Base-by-base conservation (phyloP, 2,329 filamentous ascomycete species). In the Neodidymelliopsis sp. region DNA sequence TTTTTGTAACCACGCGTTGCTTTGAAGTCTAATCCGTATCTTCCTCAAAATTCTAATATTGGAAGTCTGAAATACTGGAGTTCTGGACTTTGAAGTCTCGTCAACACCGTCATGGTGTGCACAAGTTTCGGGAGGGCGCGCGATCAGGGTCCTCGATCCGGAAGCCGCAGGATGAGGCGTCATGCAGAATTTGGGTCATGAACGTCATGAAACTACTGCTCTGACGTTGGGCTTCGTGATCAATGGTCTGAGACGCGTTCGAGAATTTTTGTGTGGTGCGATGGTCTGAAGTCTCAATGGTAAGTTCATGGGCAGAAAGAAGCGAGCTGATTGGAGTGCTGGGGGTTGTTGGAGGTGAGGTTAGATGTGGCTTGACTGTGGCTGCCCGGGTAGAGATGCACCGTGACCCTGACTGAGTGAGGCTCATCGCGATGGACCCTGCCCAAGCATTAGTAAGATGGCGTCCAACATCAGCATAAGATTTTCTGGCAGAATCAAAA, bases 71-170 rank as follows among this genome's bases (percentile, higher is more conserved):
- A n/a, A n/a, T n/a, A n/a, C n/a, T n/a, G n/a, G 16, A 33, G 31
- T 36, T 45, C 40, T 45, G 41, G 35, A 50, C n/a, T n/a, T n/a
- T n/a, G n/a, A n/a, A n/a, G n/a, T n/a, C n/a, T n/a, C n/a, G n/a
- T n/a, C n/a, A 28, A 8, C 23, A 43, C 33, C 29, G 39, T 43
- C 43, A 8, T 9, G 16, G 16, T 27, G 18, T 33, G 22, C 34
- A n/a, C n/a, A 33, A n/a, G n/a, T 36, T 23, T 16, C 39, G 46
- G 34, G 28, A 38, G 34, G 28, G 29, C n/a, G 45, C 38, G 46
- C 38, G 46, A 49, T 49, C 46, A 43, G 34, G 39, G 47, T 44
- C 39, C 29, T 35, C 47, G 47, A 50, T 50, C 39, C 39, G 35
- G 34, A 43, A 28, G 34, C 29, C 15, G 40, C 29, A 37, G 25